These are phyloP conservation scores for Trichoderma sp. DNA, from an alignment of 2,329 filamentous ascomycete species.

Conservation along the genomic window DNA sequence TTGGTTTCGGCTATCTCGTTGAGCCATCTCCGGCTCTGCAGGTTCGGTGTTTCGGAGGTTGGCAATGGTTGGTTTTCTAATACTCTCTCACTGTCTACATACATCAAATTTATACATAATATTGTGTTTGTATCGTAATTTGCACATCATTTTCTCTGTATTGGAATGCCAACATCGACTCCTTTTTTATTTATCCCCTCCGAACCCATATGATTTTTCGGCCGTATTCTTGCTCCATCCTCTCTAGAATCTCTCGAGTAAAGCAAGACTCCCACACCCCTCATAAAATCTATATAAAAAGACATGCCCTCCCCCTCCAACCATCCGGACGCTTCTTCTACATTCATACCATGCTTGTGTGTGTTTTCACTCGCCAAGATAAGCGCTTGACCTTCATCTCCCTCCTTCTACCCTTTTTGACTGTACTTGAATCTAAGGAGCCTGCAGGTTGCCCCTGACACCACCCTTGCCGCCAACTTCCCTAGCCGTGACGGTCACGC, in stretches of 20 bases:
- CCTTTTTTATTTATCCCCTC: neutral
- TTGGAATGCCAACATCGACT: neutral
- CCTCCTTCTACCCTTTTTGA: neutral
- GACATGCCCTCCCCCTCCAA: neutral
- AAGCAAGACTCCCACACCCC: neutral
- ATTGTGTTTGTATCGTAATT: neutral
- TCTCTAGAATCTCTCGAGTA: neutral
- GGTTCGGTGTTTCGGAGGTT: neutral
- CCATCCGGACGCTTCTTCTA: neutral
- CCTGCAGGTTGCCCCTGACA: constrained; percentile 62
- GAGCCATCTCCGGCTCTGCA: neutral
- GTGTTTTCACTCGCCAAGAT: neutral
- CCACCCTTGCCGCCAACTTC: constrained; percentile 88
- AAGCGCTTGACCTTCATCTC: neutral
- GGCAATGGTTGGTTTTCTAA: neutral
- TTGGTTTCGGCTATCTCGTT: neutral
- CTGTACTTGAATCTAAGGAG: constrained; percentile 25
- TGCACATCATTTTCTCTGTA: neutral
- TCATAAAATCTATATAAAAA: constrained; percentile 17
- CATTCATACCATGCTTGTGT: neutral
- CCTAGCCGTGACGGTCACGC: constrained; percentile 76
- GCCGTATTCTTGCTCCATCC: neutral
- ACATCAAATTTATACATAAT: neutral
- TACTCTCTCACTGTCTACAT: neutral
- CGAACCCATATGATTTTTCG: neutral